These are phyloP conservation scores for Pseudognaphalium luteoalbum DNA, from an alignment of 129 eudicot species.

Conservation along the genomic window DNA sequence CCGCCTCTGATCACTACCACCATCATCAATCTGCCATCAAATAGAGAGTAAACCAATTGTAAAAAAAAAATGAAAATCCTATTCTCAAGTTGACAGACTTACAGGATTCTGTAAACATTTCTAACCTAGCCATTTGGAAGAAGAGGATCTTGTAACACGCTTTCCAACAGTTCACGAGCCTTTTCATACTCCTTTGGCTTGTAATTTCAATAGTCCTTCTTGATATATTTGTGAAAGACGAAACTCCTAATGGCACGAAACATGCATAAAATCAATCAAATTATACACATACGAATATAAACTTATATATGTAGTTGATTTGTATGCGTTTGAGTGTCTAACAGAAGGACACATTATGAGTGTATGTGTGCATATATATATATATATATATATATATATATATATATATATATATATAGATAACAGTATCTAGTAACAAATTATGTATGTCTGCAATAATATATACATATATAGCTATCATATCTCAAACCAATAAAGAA, in stretches of 20 bases:
- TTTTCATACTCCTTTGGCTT: conserved; percentile 79
- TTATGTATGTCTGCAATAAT: neutral
- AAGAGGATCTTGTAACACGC: conserved; percentile 69
- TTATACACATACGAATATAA: neutral
- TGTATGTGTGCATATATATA: too few species aligned
- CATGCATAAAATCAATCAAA: conserved; percentile 10
- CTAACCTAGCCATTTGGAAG: conserved; percentile 74
- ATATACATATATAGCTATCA: conserved; percentile 46
- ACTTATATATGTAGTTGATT: neutral
- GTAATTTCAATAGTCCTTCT: conserved; percentile 83
- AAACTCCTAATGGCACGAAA: conserved; percentile 61
- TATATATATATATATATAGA: neutral
- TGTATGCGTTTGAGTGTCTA: too few species aligned
- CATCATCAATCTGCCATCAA: conserved; percentile 56
- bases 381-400: too few species aligned
- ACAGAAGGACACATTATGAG: neutral
- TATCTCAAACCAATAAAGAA: conserved; percentile 31
- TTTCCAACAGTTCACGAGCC: conserved; percentile 83
- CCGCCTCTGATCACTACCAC: conserved; percentile 80
- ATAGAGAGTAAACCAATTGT: neutral
- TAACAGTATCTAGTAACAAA: neutral
- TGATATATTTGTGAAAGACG: conserved; percentile 88
- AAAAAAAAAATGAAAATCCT: neutral
- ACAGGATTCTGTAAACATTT: neutral
- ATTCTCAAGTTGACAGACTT: neutral